Conservation (phyloP, 495 filamentous ascomycete species). For the Aeminium ludgeri region DNA sequence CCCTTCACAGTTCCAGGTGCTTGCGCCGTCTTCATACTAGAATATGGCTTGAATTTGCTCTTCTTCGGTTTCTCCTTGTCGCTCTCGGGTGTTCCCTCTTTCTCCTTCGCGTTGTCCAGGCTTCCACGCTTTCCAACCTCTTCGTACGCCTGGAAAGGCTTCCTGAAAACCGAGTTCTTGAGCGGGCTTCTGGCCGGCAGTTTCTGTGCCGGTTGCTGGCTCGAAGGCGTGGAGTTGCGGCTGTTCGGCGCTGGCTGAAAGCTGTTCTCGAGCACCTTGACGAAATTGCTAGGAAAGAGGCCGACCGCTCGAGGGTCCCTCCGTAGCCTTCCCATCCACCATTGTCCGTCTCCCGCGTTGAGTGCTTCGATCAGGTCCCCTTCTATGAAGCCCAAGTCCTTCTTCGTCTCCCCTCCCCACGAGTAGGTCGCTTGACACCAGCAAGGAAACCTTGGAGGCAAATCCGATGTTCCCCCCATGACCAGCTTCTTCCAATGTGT, state of each 20-base stretch:
- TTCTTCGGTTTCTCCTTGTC: constrained; percentile 12
- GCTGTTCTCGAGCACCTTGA: constrained; percentile 67
- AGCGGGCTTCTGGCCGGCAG: constrained; percentile 16
- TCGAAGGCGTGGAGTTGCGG: constrained; percentile 59
- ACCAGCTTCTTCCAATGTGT: too few species aligned
- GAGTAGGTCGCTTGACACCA: constrained; percentile 93
- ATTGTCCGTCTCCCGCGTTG: constrained; percentile 91
- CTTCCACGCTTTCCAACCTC: constrained; percentile 21
- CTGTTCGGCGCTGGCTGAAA: constrained; percentile 56
- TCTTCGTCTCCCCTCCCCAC: constrained; percentile 92
- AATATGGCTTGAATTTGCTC: constrained; percentile 25
- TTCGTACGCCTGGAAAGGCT: constrained; percentile 53
- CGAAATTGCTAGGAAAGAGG: constrained; percentile 92
- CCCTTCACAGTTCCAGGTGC: constrained; percentile 10
- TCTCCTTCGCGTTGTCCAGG: constrained; percentile 8
- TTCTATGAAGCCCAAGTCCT: constrained; percentile 89
- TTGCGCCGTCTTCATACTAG: constrained; percentile 27
- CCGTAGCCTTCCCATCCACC: constrained; percentile 88
- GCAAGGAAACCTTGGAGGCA: constrained; percentile 82
- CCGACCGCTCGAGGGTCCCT: constrained; percentile 78
- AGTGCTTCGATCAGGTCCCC: constrained; percentile 95
- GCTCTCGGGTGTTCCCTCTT: constrained; percentile 8
- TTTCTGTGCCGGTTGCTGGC: constrained; percentile 26
- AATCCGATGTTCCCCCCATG: constrained; percentile 12
- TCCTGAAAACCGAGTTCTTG: constrained; percentile 47